These are phyloP conservation scores for Cystobasidium onofrii DNA, from an alignment of 768 basidiomycete genomes.

Conservation along the genomic window DNA sequence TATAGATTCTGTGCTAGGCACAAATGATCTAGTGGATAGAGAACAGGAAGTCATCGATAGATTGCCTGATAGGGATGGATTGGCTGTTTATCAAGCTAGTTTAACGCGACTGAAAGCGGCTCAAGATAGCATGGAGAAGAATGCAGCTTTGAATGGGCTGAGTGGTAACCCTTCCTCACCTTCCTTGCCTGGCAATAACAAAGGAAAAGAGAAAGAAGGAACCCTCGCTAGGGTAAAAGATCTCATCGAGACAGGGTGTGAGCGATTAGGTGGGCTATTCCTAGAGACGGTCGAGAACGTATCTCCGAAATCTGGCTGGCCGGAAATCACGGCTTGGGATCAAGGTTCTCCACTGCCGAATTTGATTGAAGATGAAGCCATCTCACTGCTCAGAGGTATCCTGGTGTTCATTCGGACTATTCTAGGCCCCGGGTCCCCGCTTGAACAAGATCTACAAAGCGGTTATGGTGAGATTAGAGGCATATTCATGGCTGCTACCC, in stretches of 20 bases:
- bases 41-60: constrained; percentile 37
- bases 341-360: constrained; percentile 37
- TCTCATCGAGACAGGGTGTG: constrained; percentile 23
- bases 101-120: constrained; percentile 38
- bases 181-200: background rate
- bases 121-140: constrained; percentile 37
- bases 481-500: constrained; percentile 35
- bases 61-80: constrained; percentile 33
- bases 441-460: constrained; percentile 27
- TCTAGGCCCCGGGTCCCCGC: constrained; percentile 31
- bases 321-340: constrained; percentile 19
- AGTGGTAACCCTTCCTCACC: background rate
- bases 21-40: constrained; percentile 40
- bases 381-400: constrained; percentile 34
- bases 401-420: constrained; percentile 37
- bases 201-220: constrained; percentile 36
- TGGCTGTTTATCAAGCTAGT: constrained; percentile 39
- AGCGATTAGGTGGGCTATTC: constrained; percentile 18
- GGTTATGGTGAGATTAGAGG: constrained; percentile 34
- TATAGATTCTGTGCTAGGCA: constrained; percentile 40
- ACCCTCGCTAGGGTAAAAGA: constrained; percentile 32
- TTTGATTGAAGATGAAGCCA: constrained; percentile 7
- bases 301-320: constrained; percentile 25
- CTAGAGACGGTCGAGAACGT: constrained; percentile 6
- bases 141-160: constrained; percentile 15